phyloP scores from a whole-genome alignment of 495 filamentous ascomycete species.

The Aspergillus diversus region DNA sequence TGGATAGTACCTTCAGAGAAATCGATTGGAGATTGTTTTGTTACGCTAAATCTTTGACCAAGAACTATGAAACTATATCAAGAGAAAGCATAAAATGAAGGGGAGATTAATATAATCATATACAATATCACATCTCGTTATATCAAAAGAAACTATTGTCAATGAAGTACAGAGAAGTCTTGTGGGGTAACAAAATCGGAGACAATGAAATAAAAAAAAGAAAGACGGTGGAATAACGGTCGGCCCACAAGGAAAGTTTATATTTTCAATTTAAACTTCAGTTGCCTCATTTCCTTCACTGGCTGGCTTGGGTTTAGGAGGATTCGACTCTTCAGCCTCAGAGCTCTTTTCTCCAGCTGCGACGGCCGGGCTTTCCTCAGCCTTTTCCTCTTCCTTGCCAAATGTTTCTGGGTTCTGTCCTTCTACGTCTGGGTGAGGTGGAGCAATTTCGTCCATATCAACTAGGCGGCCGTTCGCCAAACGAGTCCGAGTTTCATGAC shows the following conservation, averaged over 20 bases:
- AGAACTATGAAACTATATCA: background rate
- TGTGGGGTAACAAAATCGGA: constrained; percentile 2
- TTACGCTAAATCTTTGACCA: constrained; percentile 20
- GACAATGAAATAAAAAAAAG: constrained; percentile 15
- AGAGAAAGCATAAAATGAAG: background rate
- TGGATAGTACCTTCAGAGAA: constrained; percentile 43
- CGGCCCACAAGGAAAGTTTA: constrained; percentile 20
- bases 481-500: constrained; percentile 87
- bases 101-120: constrained; percentile 21
- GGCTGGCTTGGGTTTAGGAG: constrained; percentile 68
- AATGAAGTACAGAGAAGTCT: constrained; percentile 26
- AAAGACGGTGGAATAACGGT: constrained; percentile 7
- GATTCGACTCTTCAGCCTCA: constrained; percentile 53
- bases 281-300: constrained; percentile 77
- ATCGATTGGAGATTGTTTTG: constrained; percentile 40
- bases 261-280: constrained; percentile 27
- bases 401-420: constrained; percentile 69
- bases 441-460: constrained; percentile 64
- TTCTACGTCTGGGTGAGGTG: constrained; percentile 84
- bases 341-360: constrained; percentile 67
- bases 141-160: constrained; percentile 21
- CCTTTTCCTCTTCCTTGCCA: constrained; percentile 39
- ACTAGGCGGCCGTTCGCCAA: constrained; percentile 43
- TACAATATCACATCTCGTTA: constrained; percentile 29
- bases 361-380: constrained; percentile 47